Percentiles rank a stretch among this genome's conserved stretches.
These are phyloP conservation scores for Fusarium sulawesiense DNA, from an alignment of 2,329 filamentous ascomycete species.

Conservation along the genomic window DNA sequence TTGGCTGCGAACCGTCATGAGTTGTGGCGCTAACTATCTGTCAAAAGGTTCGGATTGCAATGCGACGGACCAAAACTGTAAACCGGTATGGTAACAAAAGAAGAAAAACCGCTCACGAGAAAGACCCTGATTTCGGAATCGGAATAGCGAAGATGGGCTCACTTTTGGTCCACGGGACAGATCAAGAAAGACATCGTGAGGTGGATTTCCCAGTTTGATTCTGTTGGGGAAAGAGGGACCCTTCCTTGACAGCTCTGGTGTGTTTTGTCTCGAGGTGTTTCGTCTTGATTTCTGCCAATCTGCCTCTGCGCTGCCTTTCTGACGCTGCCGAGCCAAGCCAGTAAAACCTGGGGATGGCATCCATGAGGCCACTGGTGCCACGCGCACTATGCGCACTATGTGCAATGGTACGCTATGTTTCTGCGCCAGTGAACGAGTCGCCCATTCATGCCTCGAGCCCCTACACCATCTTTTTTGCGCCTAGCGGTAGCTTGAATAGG, in stretches of 20 bases:
- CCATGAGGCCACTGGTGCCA: constrained; percentile 45
- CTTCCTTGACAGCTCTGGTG: constrained; percentile 13
- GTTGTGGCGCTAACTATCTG: constrained; percentile 31
- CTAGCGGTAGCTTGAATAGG: constrained; percentile 25
- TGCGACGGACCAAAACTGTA: constrained; percentile 26
- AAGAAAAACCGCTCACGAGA: not conserved
- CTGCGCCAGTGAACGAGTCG: constrained; percentile 21
- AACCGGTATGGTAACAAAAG: constrained; percentile 18
- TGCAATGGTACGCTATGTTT: constrained; percentile 23
- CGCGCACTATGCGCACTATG: constrained; percentile 41
- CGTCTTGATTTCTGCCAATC: constrained; percentile 1
- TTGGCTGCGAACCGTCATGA: constrained; percentile 25
- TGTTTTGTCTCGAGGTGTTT: constrained; percentile 12
- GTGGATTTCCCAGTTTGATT: constrained; percentile 17
- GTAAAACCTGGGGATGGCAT: constrained; percentile 38
- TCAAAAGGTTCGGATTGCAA: constrained; percentile 14
- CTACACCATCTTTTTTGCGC: constrained; percentile 39
- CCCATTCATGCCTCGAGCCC: constrained; percentile 42
- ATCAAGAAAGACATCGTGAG: constrained; percentile 24
- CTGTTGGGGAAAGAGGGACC: constrained; percentile 28
- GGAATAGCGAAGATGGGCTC: constrained; percentile 28
- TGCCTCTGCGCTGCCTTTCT: constrained; percentile 9
- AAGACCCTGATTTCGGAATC: constrained; percentile 30
- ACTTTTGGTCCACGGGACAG: constrained; percentile 30
- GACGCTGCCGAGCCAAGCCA: constrained; percentile 27